Evolutionary conservation across 768 basidiomycete genomes (phyloP).

Genomic region (Sporobolomyces pararoseus): DNA sequence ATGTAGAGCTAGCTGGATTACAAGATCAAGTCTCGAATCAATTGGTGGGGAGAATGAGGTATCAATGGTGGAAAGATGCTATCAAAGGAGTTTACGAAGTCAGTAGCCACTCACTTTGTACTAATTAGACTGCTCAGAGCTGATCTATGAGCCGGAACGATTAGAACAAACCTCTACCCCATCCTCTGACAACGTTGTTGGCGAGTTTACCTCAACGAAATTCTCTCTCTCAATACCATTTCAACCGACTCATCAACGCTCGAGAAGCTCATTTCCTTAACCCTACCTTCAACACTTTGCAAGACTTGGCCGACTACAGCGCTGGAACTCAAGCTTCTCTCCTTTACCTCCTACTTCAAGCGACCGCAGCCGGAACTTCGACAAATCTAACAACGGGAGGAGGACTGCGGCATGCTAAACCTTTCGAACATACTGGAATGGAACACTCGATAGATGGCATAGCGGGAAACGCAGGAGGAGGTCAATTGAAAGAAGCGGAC

Average conservation of each 20-base stretch:
- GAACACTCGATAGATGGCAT: slow-evolving; percentile 19
- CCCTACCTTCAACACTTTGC: slow-evolving; percentile 37
- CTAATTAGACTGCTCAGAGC: background rate
- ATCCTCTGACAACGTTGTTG: slow-evolving; percentile 38
- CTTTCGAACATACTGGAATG: slow-evolving; percentile 32
- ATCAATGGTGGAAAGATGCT: slow-evolving; percentile 45
- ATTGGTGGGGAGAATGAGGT: slow-evolving; percentile 41
- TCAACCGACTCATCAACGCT: slow-evolving; percentile 37
- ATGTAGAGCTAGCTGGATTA: slow-evolving; percentile 42
- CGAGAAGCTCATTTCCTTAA: slow-evolving; percentile 40
- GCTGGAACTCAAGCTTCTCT: slow-evolving; percentile 35
- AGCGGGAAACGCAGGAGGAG: background rate
- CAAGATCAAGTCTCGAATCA: slow-evolving; percentile 41
- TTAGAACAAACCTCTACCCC: slow-evolving; percentile 34
- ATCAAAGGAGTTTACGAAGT: slow-evolving; percentile 40
- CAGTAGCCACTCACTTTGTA: background rate
- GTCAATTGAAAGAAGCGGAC: slow-evolving; percentile 16
- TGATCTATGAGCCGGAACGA: background rate
- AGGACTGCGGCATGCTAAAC: slow-evolving; percentile 19
- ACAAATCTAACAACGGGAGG: background rate
- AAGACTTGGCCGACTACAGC: slow-evolving; percentile 41
- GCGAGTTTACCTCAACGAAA: slow-evolving; percentile 22
- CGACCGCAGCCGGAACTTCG: slow-evolving; percentile 6
- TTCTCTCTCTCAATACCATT: slow-evolving; percentile 40
- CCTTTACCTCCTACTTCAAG: slow-evolving; percentile 37